These are phyloP conservation scores for Fusarium sp. DNA, from an alignment of 2,329 filamentous ascomycete species.

Conservation along the genomic window DNA sequence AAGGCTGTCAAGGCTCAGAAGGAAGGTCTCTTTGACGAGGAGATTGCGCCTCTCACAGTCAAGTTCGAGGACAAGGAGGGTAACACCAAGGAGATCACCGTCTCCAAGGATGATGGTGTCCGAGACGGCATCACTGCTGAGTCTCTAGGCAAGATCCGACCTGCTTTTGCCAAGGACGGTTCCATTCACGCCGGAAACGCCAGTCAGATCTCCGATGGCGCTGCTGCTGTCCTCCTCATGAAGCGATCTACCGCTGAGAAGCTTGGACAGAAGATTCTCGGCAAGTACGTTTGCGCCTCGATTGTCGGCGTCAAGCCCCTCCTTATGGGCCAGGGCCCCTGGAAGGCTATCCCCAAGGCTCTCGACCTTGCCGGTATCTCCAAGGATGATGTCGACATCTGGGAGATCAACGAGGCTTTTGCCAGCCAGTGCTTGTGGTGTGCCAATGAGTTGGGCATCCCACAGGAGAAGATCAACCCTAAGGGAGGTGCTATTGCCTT, in stretches of 20 bases:
- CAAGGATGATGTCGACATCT: slow-evolving; percentile 95
- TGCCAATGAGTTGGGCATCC: slow-evolving; percentile 87
- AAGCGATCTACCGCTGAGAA: slow-evolving; percentile 90
- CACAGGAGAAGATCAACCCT: slow-evolving; percentile 91
- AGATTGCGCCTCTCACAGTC: slow-evolving; percentile 89
- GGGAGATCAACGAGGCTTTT: slow-evolving; percentile 99
- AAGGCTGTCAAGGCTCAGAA: slow-evolving; percentile 90
- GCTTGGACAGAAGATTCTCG: slow-evolving; percentile 89
- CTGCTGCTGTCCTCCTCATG: slow-evolving; percentile 96
- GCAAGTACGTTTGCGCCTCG: slow-evolving; percentile 90
- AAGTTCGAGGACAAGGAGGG: slow-evolving; percentile 92
- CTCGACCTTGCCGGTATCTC: slow-evolving; percentile 88
- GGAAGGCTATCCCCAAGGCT: slow-evolving; percentile 94
- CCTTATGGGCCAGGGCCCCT: slow-evolving; percentile 96
- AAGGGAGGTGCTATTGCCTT: slow-evolving; percentile 98
- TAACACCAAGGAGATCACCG: slow-evolving; percentile 86
- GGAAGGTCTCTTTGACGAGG: slow-evolving; percentile 90
- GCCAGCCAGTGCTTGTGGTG: slow-evolving; percentile 96
- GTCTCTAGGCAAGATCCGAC: slow-evolving; percentile 89
- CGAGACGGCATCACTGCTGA: slow-evolving; percentile 88
- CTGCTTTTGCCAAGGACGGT: slow-evolving; percentile 92
- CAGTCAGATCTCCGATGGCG: slow-evolving; percentile 94
- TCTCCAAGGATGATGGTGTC: slow-evolving; percentile 89
- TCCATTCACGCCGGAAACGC: slow-evolving; percentile 97
- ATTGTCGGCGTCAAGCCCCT: slow-evolving; percentile 92